phyloP scores from a whole-genome alignment of 1,284 basidiomycete genomes.

The Volvariella surrecta region DNA sequence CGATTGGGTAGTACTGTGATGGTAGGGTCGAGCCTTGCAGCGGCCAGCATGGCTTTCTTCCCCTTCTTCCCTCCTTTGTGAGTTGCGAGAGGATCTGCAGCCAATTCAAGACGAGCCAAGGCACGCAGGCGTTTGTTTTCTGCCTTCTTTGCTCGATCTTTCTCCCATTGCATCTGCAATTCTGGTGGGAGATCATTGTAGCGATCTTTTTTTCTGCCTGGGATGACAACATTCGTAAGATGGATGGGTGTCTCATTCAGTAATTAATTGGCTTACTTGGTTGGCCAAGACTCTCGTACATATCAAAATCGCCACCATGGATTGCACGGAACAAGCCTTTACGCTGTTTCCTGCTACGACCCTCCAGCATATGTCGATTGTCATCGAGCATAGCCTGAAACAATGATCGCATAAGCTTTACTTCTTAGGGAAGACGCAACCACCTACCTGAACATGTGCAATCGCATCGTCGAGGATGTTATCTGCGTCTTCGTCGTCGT shows the following conservation, averaged over 20 bases:
- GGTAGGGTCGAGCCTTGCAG: constrained; percentile 36
- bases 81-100: constrained; percentile 42
- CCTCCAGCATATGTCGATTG: constrained; percentile 38
- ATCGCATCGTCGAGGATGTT: constrained; percentile 47
- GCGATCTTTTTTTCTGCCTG: constrained; percentile 47
- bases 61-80: constrained; percentile 65
- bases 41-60: constrained; percentile 53
- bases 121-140: constrained; percentile 62
- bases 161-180: constrained; percentile 69
- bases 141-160: constrained; percentile 78
- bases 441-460: no score
- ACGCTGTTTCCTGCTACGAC: constrained; percentile 39
- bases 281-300: constrained; percentile 25
- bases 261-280: constrained; percentile 20
- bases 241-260: background rate
- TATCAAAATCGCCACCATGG: constrained; percentile 48
- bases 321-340: constrained; percentile 61
- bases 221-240: constrained; percentile 21
- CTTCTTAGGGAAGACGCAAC: no score
- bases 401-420: background rate
- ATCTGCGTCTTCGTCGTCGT: constrained; percentile 40
- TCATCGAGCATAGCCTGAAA: constrained; percentile 33
- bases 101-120: constrained; percentile 43
- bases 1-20: constrained; percentile 39
- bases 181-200: constrained; percentile 47